phyloP scores from a whole-genome alignment of 2,329 filamentous ascomycete species.

The Sporothrix pseudoabietina region DNA sequence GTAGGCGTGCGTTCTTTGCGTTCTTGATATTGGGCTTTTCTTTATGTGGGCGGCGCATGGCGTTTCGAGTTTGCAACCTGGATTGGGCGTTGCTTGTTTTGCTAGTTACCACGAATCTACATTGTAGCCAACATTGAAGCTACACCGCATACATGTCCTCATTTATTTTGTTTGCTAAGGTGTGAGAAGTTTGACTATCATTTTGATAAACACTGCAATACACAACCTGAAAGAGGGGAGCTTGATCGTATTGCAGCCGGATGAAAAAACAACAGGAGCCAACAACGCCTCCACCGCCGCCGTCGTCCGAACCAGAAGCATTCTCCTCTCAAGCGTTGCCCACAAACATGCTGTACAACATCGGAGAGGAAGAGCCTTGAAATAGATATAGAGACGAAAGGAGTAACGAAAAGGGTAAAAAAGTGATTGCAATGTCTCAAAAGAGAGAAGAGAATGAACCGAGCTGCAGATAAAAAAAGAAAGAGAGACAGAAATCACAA shows the following conservation, averaged over 20 bases:
- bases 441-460: neutral
- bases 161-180: neutral
- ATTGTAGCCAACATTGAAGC: neutral
- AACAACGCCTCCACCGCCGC: slow-evolving; percentile 2
- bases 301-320: neutral
- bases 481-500: neutral
- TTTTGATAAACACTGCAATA: neutral
- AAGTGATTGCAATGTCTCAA: neutral
- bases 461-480: slow-evolving; percentile 13
- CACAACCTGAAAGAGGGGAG: neutral
- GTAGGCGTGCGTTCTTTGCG: neutral
- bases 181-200: neutral
- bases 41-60: neutral
- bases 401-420: neutral
- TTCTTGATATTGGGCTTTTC: neutral
- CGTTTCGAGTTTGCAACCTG: neutral
- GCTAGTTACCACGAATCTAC: neutral
- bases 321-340: neutral
- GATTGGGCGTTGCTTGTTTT: neutral
- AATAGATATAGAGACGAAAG: neutral
- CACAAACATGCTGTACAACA: neutral
- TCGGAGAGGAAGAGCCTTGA: neutral
- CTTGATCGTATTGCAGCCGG: neutral
- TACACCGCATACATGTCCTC: neutral
- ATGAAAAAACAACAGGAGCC: neutral